phyloP scores from a whole-genome alignment of 805 yeast genomes.

The Metschnikowia dekortorum region DNA sequence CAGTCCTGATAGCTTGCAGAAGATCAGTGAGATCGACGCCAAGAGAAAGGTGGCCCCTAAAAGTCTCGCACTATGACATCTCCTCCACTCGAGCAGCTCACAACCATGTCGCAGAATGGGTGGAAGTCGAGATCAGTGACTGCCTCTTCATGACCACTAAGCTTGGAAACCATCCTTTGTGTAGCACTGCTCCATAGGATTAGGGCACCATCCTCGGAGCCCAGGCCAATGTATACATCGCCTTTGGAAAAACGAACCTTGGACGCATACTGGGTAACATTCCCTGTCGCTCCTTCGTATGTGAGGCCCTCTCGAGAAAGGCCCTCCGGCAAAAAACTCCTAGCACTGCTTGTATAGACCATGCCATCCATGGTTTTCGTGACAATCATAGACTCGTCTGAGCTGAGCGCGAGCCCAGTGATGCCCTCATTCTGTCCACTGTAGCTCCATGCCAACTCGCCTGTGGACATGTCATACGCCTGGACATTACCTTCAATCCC shows the following conservation, averaged over 20 bases:
- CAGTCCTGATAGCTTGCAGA: slow-evolving; percentile 27
- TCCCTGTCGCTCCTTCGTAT: slow-evolving; percentile 56
- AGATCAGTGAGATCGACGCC: slow-evolving; percentile 16
- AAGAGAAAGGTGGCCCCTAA: not conserved
- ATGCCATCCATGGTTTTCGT: slow-evolving; percentile 56
- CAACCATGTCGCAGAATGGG: slow-evolving; percentile 37
- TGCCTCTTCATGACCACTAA: slow-evolving; percentile 58
- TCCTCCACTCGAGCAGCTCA: slow-evolving; percentile 55
- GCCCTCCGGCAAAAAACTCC: slow-evolving; percentile 37
- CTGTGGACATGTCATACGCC: slow-evolving; percentile 55
- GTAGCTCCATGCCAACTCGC: slow-evolving; percentile 43
- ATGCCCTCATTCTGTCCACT: slow-evolving; percentile 45
- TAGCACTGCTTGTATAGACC: slow-evolving; percentile 54
- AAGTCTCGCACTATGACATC: slow-evolving; percentile 42
- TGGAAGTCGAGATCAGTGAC: slow-evolving; percentile 59
- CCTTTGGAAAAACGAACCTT: slow-evolving; percentile 46
- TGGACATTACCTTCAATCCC: slow-evolving; percentile 66
- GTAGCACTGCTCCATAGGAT: slow-evolving; percentile 59
- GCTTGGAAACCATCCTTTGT: slow-evolving; percentile 43
- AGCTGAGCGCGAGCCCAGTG: slow-evolving; percentile 49
- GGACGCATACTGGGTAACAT: slow-evolving; percentile 48
- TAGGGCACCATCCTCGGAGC: slow-evolving; percentile 57
- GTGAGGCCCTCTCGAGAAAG: slow-evolving; percentile 41
- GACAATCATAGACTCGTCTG: slow-evolving; percentile 43
- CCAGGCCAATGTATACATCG: slow-evolving; percentile 45